Base-by-base conservation (phyloP, 257 asterid genomes). In the Ilex asprella region DNA sequence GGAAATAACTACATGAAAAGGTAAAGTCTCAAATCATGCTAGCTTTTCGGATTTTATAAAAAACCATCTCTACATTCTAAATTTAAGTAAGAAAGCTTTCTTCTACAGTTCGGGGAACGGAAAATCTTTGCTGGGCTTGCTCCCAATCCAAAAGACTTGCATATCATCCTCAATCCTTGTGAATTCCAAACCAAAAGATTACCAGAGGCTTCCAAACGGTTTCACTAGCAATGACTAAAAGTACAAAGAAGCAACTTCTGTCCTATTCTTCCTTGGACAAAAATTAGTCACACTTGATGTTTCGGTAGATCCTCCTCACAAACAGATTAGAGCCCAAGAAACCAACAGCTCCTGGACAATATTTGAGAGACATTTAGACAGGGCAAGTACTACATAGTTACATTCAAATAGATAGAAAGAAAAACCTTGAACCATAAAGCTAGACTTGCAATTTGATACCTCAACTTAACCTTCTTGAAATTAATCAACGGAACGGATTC, bases 231-330 rank as follows among this genome's bases (percentile, higher is more conserved):
- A 27, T 31, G 41, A 61, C 8, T 53, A 16, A 61, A 50, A 60
- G 58, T 35, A 31, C 43, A 43, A 51, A 27, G 70, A 60, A 68
- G 59, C 70, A 35, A 67, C 16, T 16, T 35, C 41, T 30, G 70
- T 59, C 43, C 67, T 56, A 12, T 39, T 31, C 21, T 41, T 43
- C 50, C 47, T 62, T 14, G 30, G 9, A 29, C 16, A 49, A 44
- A 65, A 67, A 71, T 65, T 77, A 91, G 78, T 92, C 97, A 56
- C 94, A 83, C 77, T 92, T 92, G 82, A 92, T 92, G 85, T 92
- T 92, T 71, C 86, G 75, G 86, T 92, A 92, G 67, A 92, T 92
- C 84, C 97, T 88, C 84, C 97, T 77, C 62, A 92, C 98, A 47
- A 92, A 92, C 69, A 86, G 79, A 81, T 86, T 85, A 53, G 98